Evolutionary conservation across 2,329 filamentous ascomycete genomes (phyloP).

Genomic region (Alternaria conjuncta): DNA sequence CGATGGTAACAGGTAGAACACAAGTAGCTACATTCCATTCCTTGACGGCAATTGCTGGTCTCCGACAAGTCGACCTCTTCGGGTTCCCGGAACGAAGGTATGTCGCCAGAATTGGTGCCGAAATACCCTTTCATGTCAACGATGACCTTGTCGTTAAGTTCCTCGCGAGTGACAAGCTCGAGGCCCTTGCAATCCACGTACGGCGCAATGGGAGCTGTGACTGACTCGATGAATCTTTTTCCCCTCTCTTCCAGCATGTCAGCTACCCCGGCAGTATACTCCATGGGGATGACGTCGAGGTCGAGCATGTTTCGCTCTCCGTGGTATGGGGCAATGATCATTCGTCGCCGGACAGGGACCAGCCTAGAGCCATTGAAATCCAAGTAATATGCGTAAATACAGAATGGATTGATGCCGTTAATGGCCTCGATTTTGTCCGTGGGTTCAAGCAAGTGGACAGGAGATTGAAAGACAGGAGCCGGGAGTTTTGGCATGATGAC

Average conservation of each 20-base stretch:
- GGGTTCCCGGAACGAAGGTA: background rate
- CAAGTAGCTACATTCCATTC: fast-evolving
- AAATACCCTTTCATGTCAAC: background rate
- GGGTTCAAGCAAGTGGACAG: too few species aligned
- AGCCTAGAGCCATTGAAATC: background rate
- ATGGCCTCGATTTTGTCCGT: too few species aligned
- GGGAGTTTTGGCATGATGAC: background rate
- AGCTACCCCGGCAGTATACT: too few species aligned
- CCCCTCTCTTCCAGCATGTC: background rate
- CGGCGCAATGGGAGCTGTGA: fast-evolving
- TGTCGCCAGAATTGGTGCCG: fast-evolving
- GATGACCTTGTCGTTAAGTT: background rate
- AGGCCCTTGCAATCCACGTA: background rate
- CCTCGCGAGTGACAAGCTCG: background rate
- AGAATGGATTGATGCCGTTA: background rate
- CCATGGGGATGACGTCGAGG: background rate
- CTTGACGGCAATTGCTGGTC: background rate
- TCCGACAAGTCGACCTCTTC: background rate
- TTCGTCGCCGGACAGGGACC: background rate
- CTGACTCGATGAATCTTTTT: fast-evolving
- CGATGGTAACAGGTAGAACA: background rate
- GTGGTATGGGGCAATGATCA: background rate
- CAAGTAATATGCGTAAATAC: background rate
- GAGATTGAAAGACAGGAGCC: too few species aligned
- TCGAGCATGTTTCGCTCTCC: background rate